Evolutionary conservation across 2,329 filamentous ascomycete genomes (phyloP), one percentile per base, ranked within the genome.

Genomic region (Leptoxyphium fumago): DNA sequence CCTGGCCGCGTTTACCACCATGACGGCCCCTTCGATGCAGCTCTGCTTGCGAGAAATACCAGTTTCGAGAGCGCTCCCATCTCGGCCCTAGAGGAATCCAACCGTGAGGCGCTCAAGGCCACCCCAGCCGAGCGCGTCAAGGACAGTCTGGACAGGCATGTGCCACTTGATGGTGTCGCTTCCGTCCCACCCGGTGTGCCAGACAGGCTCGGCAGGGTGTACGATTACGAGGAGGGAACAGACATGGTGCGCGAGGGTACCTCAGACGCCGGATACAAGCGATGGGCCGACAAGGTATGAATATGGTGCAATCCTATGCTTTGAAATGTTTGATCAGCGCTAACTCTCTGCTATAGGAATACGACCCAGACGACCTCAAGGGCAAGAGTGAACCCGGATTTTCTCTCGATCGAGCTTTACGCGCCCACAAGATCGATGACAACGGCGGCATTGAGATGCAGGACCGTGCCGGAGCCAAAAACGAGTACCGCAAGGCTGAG

Each of bases 21-120:
- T 55, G 84, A 82, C 50, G 88, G 89, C 0, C 89, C 89, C 0
- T 96, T 84, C 54, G 89, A 96, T 59, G 85, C 88, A 9, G 82
- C 84, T 2, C 71, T 85, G 43, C 69, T 81, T 1, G 76, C 82
- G 10, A 75, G 84, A 40, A 95, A 95, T 64, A 70, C 66, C 3
- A 70, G 77, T 54, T 71, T 68, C 53, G 66, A 70, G 44, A 64
- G 61, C 46, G 80, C 84, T 2, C 88, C 89, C 0, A 65, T 95
- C 7, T 85, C 82, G 26, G 89, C 88, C 2, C 74, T 94, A 5
- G 69, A 70, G 45, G 71, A 75, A 2, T 79, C 78, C 38, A 94
- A 91, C 62, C 69, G 72, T 43, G 83, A 86, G 60, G 84, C 87
- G 0, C 62, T 95, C 41, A 77, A 72, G 48, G 89, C 89, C 0